These are phyloP conservation scores for Pseudotulostoma volvatum DNA, from an alignment of 495 filamentous ascomycete genomes.

Conservation along the genomic window DNA sequence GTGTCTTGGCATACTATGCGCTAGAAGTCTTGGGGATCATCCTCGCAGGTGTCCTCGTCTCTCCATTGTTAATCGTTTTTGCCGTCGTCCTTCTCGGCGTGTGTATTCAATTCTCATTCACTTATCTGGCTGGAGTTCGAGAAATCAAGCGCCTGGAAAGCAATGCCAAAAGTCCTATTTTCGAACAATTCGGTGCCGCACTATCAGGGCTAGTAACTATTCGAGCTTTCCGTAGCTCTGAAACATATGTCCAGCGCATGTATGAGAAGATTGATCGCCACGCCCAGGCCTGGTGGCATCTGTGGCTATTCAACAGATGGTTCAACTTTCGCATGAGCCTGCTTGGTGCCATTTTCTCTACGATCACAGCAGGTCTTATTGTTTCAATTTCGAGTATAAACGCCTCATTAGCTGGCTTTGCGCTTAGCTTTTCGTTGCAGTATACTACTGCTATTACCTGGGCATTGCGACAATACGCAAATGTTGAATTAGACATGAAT, in stretches of 20 bases:
- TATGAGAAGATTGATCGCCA: constrained; percentile 44
- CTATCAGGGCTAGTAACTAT: constrained; percentile 56
- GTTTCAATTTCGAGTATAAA: constrained; percentile 47
- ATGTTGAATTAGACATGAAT: constrained; percentile 53
- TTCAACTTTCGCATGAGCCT: constrained; percentile 54
- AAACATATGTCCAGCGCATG: constrained; percentile 48
- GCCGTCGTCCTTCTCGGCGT: constrained; percentile 17
- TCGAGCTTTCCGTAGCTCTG: constrained; percentile 46
- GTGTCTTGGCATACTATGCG: constrained; percentile 36
- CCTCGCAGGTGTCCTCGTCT: constrained; percentile 15
- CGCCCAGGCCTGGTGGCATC: constrained; percentile 40
- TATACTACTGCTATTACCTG: constrained; percentile 21
- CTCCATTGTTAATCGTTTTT: constrained; percentile 13
- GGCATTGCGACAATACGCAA: constrained; percentile 20
- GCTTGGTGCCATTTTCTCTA: constrained; percentile 54
- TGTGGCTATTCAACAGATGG: constrained; percentile 60
- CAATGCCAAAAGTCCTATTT: constrained; percentile 51
- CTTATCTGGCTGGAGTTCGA: constrained; percentile 50
- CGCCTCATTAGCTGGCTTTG: constrained; percentile 66
- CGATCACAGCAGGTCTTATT: constrained; percentile 46
- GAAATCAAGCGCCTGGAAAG: constrained; percentile 59
- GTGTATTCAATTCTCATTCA: constrained; percentile 36
- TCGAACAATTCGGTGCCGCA: constrained; percentile 52
- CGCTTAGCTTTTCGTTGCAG: constrained; percentile 37
- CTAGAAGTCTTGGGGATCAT: constrained; percentile 16